Percentiles rank a stretch among this genome's conserved stretches.
Conservation (phyloP, 495 filamentous ascomycete species). For the Penicillium coprophilum region DNA sequence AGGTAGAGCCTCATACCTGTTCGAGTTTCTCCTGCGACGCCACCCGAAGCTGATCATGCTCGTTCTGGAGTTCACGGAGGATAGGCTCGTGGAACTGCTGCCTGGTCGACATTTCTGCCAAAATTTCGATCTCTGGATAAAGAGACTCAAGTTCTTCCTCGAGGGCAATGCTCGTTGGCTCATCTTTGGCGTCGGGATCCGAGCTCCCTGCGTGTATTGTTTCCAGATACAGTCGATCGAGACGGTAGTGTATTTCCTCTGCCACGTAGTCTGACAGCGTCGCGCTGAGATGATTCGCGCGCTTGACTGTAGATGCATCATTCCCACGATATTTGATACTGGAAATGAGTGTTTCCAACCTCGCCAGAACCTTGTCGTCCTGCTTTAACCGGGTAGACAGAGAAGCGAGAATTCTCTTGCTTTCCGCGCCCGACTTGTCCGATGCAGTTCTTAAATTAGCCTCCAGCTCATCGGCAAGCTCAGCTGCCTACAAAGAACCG, state of each 20-base stretch:
- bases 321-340: constrained; percentile 30
- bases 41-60: constrained; percentile 33
- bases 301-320: constrained; percentile 33
- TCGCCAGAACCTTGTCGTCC: constrained; percentile 38
- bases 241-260: constrained; percentile 43
- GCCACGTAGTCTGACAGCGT: constrained; percentile 35
- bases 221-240: constrained; percentile 49
- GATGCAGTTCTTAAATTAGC: constrained; percentile 29
- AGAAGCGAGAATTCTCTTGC: constrained; percentile 37
- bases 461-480: constrained; percentile 37
- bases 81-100: constrained; percentile 61
- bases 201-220: constrained; percentile 16
- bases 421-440: constrained; percentile 35
- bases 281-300: constrained; percentile 27
- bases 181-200: background rate
- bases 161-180: constrained; percentile 35
- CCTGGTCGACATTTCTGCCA: constrained; percentile 61
- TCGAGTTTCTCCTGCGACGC: constrained; percentile 37
- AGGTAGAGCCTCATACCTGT: constrained; percentile 26
- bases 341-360: constrained; percentile 31
- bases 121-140: constrained; percentile 60
- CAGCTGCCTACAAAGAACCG: constrained; percentile 28
- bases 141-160: constrained; percentile 62
- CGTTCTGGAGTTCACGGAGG: constrained; percentile 40
- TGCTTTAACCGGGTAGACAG: constrained; percentile 39